phyloP scores from a whole-genome alignment of 495 filamentous ascomycete species.

The Penicillium nucicola region DNA sequence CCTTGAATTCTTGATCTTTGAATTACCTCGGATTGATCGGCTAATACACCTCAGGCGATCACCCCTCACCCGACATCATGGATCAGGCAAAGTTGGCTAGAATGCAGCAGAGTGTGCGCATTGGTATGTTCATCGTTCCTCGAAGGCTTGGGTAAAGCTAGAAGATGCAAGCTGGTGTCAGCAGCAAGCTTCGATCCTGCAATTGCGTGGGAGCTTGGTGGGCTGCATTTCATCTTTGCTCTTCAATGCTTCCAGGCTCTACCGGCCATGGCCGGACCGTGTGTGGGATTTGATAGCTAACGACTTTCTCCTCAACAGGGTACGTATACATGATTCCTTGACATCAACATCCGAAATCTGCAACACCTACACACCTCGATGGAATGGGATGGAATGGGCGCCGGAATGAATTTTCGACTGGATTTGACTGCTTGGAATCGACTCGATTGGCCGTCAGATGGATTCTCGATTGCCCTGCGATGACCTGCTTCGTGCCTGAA shows the following conservation, averaged over 20 bases:
- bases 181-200: neutral
- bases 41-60: slow-evolving; percentile 22
- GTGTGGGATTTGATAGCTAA: neutral
- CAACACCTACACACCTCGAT: neutral
- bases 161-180: neutral
- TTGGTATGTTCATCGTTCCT: slow-evolving; percentile 42
- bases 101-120: slow-evolving; percentile 55
- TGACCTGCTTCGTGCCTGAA: too few species aligned
- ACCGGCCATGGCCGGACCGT: neutral
- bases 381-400: too few species aligned
- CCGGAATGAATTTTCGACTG: neutral
- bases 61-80: slow-evolving; percentile 39
- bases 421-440: neutral
- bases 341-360: neutral
- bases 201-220: slow-evolving; percentile 1
- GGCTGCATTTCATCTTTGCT: neutral
- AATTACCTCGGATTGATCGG: slow-evolving; percentile 4
- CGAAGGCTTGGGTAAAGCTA: neutral
- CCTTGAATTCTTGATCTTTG: neutral
- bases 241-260: neutral
- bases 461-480: neutral
- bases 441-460: neutral
- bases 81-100: slow-evolving; percentile 57
- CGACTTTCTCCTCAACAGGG: slow-evolving; percentile 19
- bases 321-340: slow-evolving; percentile 20